phyloP scores from a whole-genome alignment of 257 asterid species.

The Leonotis leonurus region DNA sequence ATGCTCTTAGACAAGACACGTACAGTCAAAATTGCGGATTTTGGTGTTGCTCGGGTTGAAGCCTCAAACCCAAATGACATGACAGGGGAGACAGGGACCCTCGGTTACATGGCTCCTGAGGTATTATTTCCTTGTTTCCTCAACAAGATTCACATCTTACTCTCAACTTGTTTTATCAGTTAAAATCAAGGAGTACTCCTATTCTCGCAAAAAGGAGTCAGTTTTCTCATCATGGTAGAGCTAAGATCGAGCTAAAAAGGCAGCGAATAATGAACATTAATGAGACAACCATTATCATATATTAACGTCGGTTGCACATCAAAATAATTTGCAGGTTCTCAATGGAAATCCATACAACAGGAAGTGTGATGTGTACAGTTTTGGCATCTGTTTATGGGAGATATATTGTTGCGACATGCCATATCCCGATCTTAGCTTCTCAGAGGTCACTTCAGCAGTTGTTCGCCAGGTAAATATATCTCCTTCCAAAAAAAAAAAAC shows the following conservation, averaged over 20 bases:
- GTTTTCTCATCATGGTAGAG: not conserved
- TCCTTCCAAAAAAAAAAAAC: not conserved
- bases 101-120: conserved; percentile 88
- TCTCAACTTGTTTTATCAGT: too few species aligned
- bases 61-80: conserved; percentile 77
- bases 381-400: conserved; percentile 74
- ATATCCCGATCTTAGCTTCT: conserved; percentile 67
- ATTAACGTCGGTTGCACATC: not conserved
- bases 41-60: conserved; percentile 74
- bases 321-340: conserved; percentile 43
- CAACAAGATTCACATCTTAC: not conserved
- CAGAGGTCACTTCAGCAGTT: conserved; percentile 74
- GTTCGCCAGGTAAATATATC: conserved; percentile 55
- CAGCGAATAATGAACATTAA: not conserved
- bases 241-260: not conserved
- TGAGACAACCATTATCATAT: not conserved
- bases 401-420: conserved; percentile 84
- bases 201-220: too few species aligned
- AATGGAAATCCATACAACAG: conserved; percentile 60
- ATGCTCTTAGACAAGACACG: conserved; percentile 67
- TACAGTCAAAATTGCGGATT: conserved; percentile 62
- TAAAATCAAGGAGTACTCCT: too few species aligned
- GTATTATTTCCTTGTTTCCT: conserved; percentile 15
- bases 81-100: conserved; percentile 81
- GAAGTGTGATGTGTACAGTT: conserved; percentile 69